Evolutionary conservation across 2,329 filamentous ascomycete species (phyloP).

Genomic region (Diaporthe eres): DNA sequence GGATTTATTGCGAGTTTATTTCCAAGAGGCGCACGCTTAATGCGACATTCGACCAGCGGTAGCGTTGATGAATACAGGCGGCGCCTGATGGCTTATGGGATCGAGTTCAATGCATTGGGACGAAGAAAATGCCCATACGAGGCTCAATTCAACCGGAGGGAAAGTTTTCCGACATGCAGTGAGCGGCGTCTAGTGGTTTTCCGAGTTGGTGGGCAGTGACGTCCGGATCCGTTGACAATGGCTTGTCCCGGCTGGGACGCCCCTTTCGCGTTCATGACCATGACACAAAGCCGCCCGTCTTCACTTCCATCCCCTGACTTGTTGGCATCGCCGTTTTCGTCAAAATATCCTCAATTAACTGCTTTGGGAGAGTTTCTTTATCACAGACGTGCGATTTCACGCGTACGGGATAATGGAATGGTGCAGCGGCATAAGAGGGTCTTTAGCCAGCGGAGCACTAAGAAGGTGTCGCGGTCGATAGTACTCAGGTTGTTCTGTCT

Average conservation of each 20-base stretch:
- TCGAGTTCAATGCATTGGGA: neutral
- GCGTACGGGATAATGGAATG: conserved; percentile 34
- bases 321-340: conserved; percentile 36
- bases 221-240: conserved; percentile 33
- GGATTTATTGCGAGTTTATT: neutral
- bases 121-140: neutral
- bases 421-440: conserved; percentile 30
- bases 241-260: conserved; percentile 2
- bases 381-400: conserved; percentile 2
- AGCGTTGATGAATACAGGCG: neutral
- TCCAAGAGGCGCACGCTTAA: neutral
- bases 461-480: neutral
- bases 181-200: neutral
- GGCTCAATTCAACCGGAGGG: neutral
- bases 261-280: conserved; percentile 14
- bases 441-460: neutral
- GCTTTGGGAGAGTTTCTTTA: conserved; percentile 28
- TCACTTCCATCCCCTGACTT: neutral
- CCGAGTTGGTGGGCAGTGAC: neutral
- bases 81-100: neutral
- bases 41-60: neutral
- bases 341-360: neutral
- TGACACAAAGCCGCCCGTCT: conserved; percentile 35
- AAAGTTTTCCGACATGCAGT: neutral
- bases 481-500: neutral